Percentiles rank a stretch among this genome's conserved stretches.
These are phyloP conservation scores for Zoysia matrella DNA, from an alignment of 202 grass and related monocot genomes.

Conservation along the genomic window DNA sequence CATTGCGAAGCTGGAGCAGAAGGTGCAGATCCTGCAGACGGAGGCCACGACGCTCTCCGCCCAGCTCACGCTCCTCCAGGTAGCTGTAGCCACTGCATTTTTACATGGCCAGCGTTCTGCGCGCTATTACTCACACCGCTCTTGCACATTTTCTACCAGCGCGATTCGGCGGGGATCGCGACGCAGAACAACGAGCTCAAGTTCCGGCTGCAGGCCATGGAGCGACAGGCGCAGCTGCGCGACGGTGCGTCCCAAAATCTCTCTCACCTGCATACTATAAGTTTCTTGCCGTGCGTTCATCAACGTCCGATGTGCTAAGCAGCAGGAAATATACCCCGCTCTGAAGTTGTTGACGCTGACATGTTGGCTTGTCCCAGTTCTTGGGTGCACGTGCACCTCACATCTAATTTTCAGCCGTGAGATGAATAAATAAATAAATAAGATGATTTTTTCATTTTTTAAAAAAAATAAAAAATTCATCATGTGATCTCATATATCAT, in stretches of 20 bases:
- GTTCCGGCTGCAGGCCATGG: slow-evolving; percentile 95
- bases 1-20: slow-evolving; percentile 88
- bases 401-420: too few relatives aligned
- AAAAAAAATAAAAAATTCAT: too few relatives aligned
- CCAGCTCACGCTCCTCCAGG: slow-evolving; percentile 81
- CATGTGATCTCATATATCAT: too few relatives aligned
- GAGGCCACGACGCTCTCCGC: slow-evolving; percentile 82
- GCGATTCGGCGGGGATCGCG: slow-evolving; percentile 42
- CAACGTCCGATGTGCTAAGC: slow-evolving; percentile 52
- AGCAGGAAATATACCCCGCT: too few relatives aligned
- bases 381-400: too few relatives aligned
- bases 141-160: slow-evolving; percentile 38
- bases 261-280: neutral
- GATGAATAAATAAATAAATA: too few relatives aligned
- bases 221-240: slow-evolving; percentile 86
- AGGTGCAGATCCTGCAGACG: slow-evolving; percentile 91
- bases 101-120: neutral
- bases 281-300: slow-evolving; percentile 9
- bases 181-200: slow-evolving; percentile 85
- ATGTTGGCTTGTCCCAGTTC: slow-evolving; percentile 24
- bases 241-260: slow-evolving; percentile 81
- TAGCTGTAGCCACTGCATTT: slow-evolving; percentile 29
- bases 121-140: neutral
- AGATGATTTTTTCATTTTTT: too few relatives aligned
- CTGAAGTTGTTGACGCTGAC: slow-evolving; percentile 39